These are phyloP conservation scores for Geotrichum histeridarum DNA, from an alignment of 1,139 yeast species.

Conservation along the genomic window DNA sequence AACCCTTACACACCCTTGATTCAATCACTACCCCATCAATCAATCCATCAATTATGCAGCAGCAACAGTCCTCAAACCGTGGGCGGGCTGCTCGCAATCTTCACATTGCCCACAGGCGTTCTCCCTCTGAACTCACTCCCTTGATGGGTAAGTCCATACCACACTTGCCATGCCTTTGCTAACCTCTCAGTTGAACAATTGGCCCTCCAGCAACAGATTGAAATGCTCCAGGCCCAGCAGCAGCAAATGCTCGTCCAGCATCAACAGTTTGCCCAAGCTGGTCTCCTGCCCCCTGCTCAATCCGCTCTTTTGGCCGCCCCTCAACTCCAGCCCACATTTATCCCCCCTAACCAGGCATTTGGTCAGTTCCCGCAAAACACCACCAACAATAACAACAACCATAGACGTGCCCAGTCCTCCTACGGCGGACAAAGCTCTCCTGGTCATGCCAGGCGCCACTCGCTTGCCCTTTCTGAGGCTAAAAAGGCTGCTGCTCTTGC, in stretches of 20 bases:
- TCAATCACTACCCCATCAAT: background rate
- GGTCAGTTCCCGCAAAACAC: slow-evolving; percentile 26
- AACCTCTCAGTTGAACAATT: slow-evolving; percentile 64
- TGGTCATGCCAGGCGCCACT: slow-evolving; percentile 89
- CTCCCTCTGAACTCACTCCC: slow-evolving; percentile 89
- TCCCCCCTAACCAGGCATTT: slow-evolving; percentile 30
- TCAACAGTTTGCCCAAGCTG: slow-evolving; percentile 44
- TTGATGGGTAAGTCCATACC: slow-evolving; percentile 57
- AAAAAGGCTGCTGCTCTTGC: slow-evolving; percentile 92
- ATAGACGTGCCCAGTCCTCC: slow-evolving; percentile 28
- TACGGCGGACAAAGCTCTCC: slow-evolving; percentile 25
- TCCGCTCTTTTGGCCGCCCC: slow-evolving; percentile 26
- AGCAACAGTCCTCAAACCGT: slow-evolving; percentile 18
- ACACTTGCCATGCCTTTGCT: background rate
- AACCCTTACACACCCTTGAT: background rate
- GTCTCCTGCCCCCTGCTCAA: slow-evolving; percentile 24
- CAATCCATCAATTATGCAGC: background rate
- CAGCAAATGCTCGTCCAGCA: slow-evolving; percentile 68
- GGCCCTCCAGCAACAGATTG: slow-evolving; percentile 87
- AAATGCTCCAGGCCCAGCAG: slow-evolving; percentile 79
- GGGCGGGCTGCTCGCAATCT: slow-evolving; percentile 36
- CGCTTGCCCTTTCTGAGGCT: slow-evolving; percentile 91
- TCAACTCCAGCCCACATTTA: slow-evolving; percentile 24
- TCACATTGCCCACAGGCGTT: slow-evolving; percentile 89
- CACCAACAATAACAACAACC: slow-evolving; percentile 14